Base-by-base conservation (phyloP, 352 stramenopile genomes). In the Phytophthora pluvialis region DNA sequence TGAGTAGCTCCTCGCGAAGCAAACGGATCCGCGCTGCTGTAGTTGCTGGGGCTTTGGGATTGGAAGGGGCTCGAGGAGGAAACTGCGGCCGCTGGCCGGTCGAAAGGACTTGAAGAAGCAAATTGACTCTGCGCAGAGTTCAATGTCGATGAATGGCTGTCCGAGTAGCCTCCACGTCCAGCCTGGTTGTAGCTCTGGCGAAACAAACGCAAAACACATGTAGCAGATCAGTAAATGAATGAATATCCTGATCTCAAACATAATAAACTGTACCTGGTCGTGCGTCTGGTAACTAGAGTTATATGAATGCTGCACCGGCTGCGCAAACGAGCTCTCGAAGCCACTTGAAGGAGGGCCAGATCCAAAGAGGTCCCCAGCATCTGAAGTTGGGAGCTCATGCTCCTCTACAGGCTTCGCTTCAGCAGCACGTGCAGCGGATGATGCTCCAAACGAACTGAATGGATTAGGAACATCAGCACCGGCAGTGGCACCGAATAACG, bases 361-460 rank as follows among this genome's bases (percentile, higher is more conserved):
- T 2, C 68, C 78, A 72, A 93, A 91, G 21, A 93, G 48, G 57
- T 85, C 72, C n/a, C 65, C 71, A 25, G 81, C 78, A 56, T 88
- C 78, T 40, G 74, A 74, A 16, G 78, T 83, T 2, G 81, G 70
- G 7, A 87, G 53, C 25, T 93, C 83, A 38, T 88, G 76, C 50
- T 83, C 75, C 4, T 45, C 52, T 38, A 63, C 47, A 43, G 53
- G 32, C 13, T 63, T 60, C 7, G 56, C 21, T 51, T 59, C 53
- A 31, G 16, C 40, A 52, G 40, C 6, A 43, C 53, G 18, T 4
- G 53, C 29, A 46, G 55, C 44, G 31, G 65, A 26, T 4, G 51
- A 38, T 15, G 60, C 58, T 29, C 61, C 57, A 48, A 82, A 88
- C 11, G 78, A 83, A 25, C 68, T 67, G 39, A 91, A 93, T 21